Percentiles rank a stretch among this genome's conserved stretches.
Conservation (phyloP, 2,329 filamentous ascomycete species). For the Stagonosporopsis chrysanthemi region DNA sequence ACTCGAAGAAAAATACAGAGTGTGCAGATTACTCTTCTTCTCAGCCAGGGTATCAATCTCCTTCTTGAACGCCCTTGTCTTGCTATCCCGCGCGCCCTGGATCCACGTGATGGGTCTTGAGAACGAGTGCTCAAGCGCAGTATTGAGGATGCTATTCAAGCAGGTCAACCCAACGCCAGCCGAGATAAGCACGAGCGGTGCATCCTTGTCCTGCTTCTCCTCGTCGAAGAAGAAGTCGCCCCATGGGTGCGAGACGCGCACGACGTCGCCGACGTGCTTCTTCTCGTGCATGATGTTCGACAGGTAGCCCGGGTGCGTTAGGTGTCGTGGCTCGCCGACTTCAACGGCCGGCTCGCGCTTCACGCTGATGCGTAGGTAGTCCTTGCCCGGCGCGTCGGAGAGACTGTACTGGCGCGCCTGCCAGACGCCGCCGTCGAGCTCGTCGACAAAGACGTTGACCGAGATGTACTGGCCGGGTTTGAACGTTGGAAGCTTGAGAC, state of each 20-base stretch:
- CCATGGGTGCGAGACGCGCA: constrained; percentile 71
- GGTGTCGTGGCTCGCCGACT: constrained; percentile 54
- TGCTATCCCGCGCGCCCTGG: constrained; percentile 64
- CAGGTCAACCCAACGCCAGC: constrained; percentile 74
- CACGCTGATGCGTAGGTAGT: constrained; percentile 74
- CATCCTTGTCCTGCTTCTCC: constrained; percentile 50
- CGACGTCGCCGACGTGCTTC: constrained; percentile 66
- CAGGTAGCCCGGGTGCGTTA: constrained; percentile 67
- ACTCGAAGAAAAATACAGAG: constrained; percentile 66
- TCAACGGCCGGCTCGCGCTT: constrained; percentile 69
- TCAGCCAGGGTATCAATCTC: constrained; percentile 57
- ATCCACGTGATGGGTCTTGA: constrained; percentile 67
- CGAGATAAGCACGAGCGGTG: constrained; percentile 70
- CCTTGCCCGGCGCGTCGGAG: constrained; percentile 67
- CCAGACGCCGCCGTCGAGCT: constrained; percentile 57
- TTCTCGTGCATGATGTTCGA: constrained; percentile 73
- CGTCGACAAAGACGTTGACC: constrained; percentile 64
- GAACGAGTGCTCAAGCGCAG: constrained; percentile 37
- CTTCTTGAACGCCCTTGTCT: constrained; percentile 63
- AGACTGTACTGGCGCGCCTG: constrained; percentile 78
- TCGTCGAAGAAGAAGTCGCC: constrained; percentile 68
- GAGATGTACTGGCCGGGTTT: constrained; percentile 77
- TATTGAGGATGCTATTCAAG: constrained; percentile 70
- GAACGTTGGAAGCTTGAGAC: constrained; percentile 66
- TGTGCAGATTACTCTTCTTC: constrained; percentile 57